Percentiles rank a stretch among this genome's conserved stretches.
phyloP scores from a whole-genome alignment of 345 rosid species.

The Salix brachista region DNA sequence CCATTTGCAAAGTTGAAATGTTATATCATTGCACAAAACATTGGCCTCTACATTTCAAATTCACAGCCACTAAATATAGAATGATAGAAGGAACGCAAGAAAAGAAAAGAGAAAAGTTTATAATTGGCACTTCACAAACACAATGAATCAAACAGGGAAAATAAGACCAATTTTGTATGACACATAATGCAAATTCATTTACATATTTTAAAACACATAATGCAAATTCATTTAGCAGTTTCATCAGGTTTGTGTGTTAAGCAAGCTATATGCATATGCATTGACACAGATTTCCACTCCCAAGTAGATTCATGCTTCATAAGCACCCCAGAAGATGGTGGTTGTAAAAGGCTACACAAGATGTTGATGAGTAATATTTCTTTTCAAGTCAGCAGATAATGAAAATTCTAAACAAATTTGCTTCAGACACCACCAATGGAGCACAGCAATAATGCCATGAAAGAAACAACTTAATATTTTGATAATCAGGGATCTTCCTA shows the following conservation, averaged over 20 bases:
- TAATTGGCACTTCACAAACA: background rate
- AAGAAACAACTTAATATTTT: background rate
- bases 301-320: background rate
- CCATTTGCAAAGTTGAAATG: no score
- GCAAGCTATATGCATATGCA: background rate
- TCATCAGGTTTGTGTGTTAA: background rate
- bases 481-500: background rate
- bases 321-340: background rate
- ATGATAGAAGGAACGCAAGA: background rate
- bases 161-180: background rate
- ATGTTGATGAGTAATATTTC: background rate
- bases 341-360: background rate
- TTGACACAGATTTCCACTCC: background rate
- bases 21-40: background rate
- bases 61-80: background rate
- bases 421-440: background rate
- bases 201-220: background rate
- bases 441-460: background rate
- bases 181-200: no score
- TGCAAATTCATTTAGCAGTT: background rate
- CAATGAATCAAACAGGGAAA: background rate
- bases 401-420: background rate
- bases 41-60: background rate
- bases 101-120: background rate
- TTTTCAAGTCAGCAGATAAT: background rate